Evolutionary conservation across 495 filamentous ascomycete species (phyloP).

Genomic region (Bryoglossum gracile): DNA sequence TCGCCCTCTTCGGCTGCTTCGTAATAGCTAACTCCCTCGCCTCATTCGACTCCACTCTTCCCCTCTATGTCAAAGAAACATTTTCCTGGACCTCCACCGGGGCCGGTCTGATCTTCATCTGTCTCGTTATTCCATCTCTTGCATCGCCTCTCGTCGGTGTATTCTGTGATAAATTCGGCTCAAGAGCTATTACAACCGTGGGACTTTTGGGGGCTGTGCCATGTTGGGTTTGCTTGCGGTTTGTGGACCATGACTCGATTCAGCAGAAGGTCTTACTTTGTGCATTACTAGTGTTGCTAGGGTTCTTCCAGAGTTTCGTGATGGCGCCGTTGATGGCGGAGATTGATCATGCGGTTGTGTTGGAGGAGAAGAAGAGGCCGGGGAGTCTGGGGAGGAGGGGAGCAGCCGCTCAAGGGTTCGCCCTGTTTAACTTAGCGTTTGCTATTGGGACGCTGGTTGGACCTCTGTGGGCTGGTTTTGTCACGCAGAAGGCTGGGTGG

Average conservation of each 20-base stretch:
- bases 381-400: slow-evolving; percentile 49
- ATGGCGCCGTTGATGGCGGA: slow-evolving; percentile 65
- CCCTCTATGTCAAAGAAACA: slow-evolving; percentile 54
- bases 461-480: slow-evolving; percentile 53
- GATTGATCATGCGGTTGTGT: slow-evolving; percentile 47
- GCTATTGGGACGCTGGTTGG: slow-evolving; percentile 56
- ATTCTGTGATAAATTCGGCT: slow-evolving; percentile 49
- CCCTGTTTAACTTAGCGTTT: slow-evolving; percentile 51
- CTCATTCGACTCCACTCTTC: slow-evolving; percentile 47
- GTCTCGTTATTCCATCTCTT: slow-evolving; percentile 54
- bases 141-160: slow-evolving; percentile 56
- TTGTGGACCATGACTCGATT: slow-evolving; percentile 52
- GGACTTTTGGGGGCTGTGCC: slow-evolving; percentile 57
- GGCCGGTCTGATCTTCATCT: slow-evolving; percentile 66
- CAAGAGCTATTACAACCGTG: slow-evolving; percentile 49
- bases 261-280: slow-evolving; percentile 61
- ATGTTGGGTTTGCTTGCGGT: slow-evolving; percentile 54
- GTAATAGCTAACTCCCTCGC: slow-evolving; percentile 51
- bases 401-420: slow-evolving; percentile 51
- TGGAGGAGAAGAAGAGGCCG: slow-evolving; percentile 45
- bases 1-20: slow-evolving; percentile 51
- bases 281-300: slow-evolving; percentile 53
- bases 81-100: slow-evolving; percentile 63
- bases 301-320: slow-evolving; percentile 46
- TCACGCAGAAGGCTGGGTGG: slow-evolving; percentile 55